Evolutionary conservation across 148 eudicot species (phyloP).

Genomic region (Suaeda aralocaspica): DNA sequence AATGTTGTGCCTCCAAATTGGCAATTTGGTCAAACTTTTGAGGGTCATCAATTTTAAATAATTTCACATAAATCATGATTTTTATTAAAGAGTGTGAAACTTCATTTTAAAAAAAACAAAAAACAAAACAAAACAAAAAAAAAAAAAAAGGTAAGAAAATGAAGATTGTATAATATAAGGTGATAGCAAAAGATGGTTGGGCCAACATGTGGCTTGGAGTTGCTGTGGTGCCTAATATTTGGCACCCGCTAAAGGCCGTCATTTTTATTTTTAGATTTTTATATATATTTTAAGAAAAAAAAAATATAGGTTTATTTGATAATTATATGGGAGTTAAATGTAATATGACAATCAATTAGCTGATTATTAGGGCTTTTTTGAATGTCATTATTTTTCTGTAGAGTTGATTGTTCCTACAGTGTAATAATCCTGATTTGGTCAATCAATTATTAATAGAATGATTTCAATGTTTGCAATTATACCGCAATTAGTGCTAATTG

Average conservation of each 20-base stretch:
- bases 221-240: slow-evolving; percentile 29
- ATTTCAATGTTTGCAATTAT: slow-evolving; percentile 5
- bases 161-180: background rate
- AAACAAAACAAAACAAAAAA: no score
- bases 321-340: no score
- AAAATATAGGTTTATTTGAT: background rate
- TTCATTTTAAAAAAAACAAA: background rate
- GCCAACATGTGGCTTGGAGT: slow-evolving; percentile 22
- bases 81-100: background rate
- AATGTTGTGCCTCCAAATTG: slow-evolving; percentile 54
- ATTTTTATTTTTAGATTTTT: background rate
- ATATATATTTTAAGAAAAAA: background rate
- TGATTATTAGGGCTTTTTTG: background rate
- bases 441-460: slow-evolving; percentile 10
- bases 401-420: slow-evolving; percentile 5
- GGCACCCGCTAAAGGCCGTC: slow-evolving; percentile 28
- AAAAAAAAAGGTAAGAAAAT: background rate
- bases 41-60: slow-evolving; percentile 52
- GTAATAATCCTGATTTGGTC: slow-evolving; percentile 4
- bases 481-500: background rate
- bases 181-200: slow-evolving; percentile 15
- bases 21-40: slow-evolving; percentile 80
- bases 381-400: slow-evolving; percentile 3
- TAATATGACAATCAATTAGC: slow-evolving; percentile 2
- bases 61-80: background rate